Conservation (phyloP, 345 rosid species). For the Barbarea vulgaris region DNA sequence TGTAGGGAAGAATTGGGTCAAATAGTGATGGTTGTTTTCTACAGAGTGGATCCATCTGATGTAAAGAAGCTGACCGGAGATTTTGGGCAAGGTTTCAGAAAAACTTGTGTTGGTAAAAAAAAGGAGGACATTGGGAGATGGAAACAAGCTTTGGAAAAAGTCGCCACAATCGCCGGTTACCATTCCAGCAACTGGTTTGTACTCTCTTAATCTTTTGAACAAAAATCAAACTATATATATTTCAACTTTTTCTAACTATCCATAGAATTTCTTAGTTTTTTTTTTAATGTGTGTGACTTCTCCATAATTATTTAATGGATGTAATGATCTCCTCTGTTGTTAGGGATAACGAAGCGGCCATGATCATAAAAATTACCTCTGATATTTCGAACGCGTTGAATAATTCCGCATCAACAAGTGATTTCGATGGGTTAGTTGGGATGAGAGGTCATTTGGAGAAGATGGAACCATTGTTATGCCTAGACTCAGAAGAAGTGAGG, state of each 20-base stretch:
- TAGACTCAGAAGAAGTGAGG: neutral
- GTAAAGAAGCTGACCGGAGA: slow-evolving; percentile 15
- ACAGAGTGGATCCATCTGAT: slow-evolving; percentile 15
- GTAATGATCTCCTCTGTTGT: neutral
- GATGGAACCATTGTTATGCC: neutral
- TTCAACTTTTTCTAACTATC: neutral
- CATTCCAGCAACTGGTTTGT: too few species aligned
- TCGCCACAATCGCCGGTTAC: slow-evolving; percentile 11
- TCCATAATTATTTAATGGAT: neutral
- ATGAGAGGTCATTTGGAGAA: neutral
- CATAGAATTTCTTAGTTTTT: neutral
- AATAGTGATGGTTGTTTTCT: slow-evolving; percentile 5
- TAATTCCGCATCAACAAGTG: neutral
- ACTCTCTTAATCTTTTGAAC: neutral
- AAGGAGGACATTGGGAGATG: too few species aligned
- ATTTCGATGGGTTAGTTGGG: neutral
- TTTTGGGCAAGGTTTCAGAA: neutral
- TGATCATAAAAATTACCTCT: neutral
- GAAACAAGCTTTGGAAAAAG: slow-evolving; percentile 1
- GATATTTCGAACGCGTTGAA: neutral
- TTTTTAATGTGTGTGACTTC: neutral
- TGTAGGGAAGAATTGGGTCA: neutral
- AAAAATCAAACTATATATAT: neutral
- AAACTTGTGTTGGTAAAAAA: too few species aligned
- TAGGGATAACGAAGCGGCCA: neutral